Evolutionary conservation across 2,329 filamentous ascomycete species (phyloP).

Genomic region (Fusarium gaditjirri): DNA sequence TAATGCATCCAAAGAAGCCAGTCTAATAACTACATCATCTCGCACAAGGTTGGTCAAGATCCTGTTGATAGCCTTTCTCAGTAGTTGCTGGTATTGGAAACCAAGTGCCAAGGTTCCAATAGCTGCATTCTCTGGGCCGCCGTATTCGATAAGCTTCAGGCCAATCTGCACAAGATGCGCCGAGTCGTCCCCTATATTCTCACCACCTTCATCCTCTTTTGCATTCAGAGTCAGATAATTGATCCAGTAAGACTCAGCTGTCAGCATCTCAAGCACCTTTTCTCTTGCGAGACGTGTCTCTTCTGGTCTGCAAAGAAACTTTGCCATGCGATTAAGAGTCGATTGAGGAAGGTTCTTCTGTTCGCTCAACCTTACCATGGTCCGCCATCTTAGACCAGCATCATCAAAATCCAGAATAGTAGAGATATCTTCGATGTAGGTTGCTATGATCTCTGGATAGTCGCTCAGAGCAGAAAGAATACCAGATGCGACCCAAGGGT

Average conservation of each 20-base stretch:
- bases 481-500: background rate
- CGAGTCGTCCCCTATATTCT: fast-evolving
- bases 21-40: background rate
- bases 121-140: background rate
- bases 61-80: background rate
- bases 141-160: background rate
- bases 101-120: background rate
- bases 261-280: background rate
- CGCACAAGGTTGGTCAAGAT: background rate
- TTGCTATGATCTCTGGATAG: background rate
- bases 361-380: background rate
- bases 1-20: background rate
- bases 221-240: background rate
- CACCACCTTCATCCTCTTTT: fast-evolving
- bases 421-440: background rate
- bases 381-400: background rate
- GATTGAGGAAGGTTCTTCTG: background rate
- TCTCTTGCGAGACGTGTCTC: background rate
- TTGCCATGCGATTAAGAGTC: background rate
- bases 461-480: background rate
- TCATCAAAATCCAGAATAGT: background rate
- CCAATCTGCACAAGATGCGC: background rate
- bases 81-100: background rate
- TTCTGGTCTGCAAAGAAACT: background rate
- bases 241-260: background rate